Base-by-base conservation (phyloP, 768 basidiomycete species). In the Amanita jacksonii region DNA sequence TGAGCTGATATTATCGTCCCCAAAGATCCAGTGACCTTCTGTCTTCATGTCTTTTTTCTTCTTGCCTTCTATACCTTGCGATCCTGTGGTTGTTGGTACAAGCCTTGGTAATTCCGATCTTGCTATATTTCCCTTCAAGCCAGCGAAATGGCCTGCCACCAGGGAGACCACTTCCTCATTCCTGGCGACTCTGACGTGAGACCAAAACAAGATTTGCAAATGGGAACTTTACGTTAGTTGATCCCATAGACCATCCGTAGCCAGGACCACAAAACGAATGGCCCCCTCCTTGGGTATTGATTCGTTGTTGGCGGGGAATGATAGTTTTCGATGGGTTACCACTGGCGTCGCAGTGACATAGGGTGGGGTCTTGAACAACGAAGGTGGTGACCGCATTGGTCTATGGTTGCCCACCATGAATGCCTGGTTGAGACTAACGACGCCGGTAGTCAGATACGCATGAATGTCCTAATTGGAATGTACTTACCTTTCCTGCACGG, bases 291-390 rank as follows among this genome's bases (percentile, higher is more conserved):
- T 51, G 46, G 56, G 43, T 25, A 51, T 38, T 23, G 56, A 45
- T 16, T 57, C 54, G 20, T 46, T 41, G 22, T 63, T 47, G 10
- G 69, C 56, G 18, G 73, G 64, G 55, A 84, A 73, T 10, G 72
- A 64, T 51, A 88, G 66, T 52, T 81, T 79, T 48, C 77, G 76
- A 52, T 90, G 82, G 2, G 81, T 85, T 22, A 92, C 78, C 27
- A 87, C 88, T 2, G 91, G 91, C 5, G 70, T 69, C 12, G 91
- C 79, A 24, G 74, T 92, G 18, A 94, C 90, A 61, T 94, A 96
- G n/a, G 91, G 91, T 2, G 91, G 91, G 3, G 92, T 89, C 61
- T 82, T 85, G 62, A 86, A 76, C 16, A 71, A 61, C 10, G 73
- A 43, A 10, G 81, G 84, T 2, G 80, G 64, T 5, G 72, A 61